A percentile compares a stretch with the other conserved stretches of the same genome.
phyloP scores from a whole-genome alignment of 2,329 filamentous ascomycete species.

The Colletotrichum sp. region DNA sequence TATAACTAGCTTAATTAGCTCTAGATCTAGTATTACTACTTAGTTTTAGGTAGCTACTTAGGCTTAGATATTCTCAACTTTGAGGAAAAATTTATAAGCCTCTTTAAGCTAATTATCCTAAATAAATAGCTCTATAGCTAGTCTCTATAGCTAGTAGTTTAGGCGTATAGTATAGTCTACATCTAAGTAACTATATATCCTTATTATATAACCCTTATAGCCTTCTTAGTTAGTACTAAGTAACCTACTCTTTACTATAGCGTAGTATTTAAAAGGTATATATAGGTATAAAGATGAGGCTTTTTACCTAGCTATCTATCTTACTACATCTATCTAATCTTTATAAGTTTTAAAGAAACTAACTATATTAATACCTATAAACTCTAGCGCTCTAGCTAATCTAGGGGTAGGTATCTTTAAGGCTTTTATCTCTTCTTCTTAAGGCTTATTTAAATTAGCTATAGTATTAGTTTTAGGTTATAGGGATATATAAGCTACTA shows the following conservation, averaged over 20 bases:
- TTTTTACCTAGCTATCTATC: background rate
- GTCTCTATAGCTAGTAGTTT: background rate
- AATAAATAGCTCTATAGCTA: background rate
- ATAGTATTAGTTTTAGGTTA: too few species aligned
- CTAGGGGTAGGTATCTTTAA: background rate
- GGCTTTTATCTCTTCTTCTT: background rate
- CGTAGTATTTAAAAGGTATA: background rate
- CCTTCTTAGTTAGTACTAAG: background rate
- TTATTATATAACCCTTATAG: background rate
- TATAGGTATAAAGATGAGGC: background rate
- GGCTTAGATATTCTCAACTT: background rate
- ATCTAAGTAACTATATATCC: background rate
- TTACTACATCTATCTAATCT: background rate
- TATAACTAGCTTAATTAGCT: too few species aligned
- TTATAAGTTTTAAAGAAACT: background rate
- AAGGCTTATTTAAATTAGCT: background rate
- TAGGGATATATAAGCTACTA: too few species aligned
- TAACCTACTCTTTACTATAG: background rate
- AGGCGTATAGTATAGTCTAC: background rate
- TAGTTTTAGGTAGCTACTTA: too few species aligned
- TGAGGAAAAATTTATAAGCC: background rate
- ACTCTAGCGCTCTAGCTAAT: background rate
- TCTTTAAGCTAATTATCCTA: background rate
- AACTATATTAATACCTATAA: background rate
- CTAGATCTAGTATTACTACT: too few species aligned